These are phyloP conservation scores for Pisolithus marmoratus DNA, from an alignment of 768 basidiomycete species.

Conservation along the genomic window DNA sequence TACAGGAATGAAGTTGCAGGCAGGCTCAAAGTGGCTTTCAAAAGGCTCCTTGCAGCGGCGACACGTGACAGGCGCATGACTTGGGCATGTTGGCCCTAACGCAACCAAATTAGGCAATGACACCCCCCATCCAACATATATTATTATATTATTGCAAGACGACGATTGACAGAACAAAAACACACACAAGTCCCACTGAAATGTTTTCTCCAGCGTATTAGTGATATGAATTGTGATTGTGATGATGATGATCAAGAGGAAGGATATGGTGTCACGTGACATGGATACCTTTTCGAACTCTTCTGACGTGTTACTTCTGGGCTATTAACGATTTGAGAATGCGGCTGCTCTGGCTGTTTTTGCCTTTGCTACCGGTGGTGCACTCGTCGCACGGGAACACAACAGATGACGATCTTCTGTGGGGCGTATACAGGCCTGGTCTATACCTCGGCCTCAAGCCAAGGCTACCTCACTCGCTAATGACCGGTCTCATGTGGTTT, in stretches of 20 bases:
- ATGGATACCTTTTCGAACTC: too few relatives aligned
- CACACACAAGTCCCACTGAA: too few relatives aligned
- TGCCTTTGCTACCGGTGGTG: slow-evolving; percentile 16
- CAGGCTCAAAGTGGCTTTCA: slow-evolving; percentile 20
- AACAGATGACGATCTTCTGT: slow-evolving; percentile 39
- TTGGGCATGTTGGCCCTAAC: slow-evolving; percentile 9
- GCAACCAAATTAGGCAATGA: slow-evolving; percentile 4
- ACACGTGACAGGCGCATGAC: slow-evolving; percentile 29
- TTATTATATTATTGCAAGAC: too few relatives aligned
- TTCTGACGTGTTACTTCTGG: neutral
- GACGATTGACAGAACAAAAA: too few relatives aligned
- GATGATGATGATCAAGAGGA: too few relatives aligned
- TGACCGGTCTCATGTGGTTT: slow-evolving; percentile 94
- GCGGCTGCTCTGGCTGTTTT: slow-evolving; percentile 23
- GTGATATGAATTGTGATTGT: too few relatives aligned
- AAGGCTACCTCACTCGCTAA: slow-evolving; percentile 77
- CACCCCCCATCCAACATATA: neutral
- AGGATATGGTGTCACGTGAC: slow-evolving; percentile 8
- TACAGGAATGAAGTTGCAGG: slow-evolving; percentile 15
- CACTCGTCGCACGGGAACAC: slow-evolving; percentile 24
- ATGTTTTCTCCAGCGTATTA: too few relatives aligned
- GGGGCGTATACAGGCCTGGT: slow-evolving; percentile 85
- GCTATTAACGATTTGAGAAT: slow-evolving; percentile 6
- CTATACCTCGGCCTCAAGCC: slow-evolving; percentile 94
- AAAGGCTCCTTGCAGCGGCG: slow-evolving; percentile 29